These are phyloP conservation scores for Plasmodium fragile DNA, from an alignment of 169 alveolate genomes.

Conservation along the genomic window DNA sequence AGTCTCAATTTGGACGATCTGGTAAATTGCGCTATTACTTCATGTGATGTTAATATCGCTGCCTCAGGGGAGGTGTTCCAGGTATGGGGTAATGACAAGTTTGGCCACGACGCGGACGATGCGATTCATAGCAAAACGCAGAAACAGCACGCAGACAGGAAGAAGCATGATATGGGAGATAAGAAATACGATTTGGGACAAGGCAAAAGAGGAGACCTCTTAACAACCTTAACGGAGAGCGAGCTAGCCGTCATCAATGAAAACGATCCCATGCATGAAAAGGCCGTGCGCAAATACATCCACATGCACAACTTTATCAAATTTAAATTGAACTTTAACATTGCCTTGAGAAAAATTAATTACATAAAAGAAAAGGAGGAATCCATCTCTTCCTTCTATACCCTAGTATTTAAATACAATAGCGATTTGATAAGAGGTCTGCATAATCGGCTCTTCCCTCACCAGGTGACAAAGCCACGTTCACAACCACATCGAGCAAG, in stretches of 20 bases:
- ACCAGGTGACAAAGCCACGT: background rate
- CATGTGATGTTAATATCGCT: background rate
- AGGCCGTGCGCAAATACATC: slow-evolving; percentile 6
- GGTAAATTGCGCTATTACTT: background rate
- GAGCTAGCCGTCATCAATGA: slow-evolving; percentile 17
- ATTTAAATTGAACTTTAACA: slow-evolving; percentile 48
- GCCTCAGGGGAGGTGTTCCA: background rate
- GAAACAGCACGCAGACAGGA: background rate
- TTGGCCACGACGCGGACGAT: background rate
- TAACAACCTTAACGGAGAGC: background rate
- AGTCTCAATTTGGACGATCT: slow-evolving; percentile 10
- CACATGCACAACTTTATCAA: slow-evolving; percentile 20
- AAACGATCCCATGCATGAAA: slow-evolving; percentile 33
- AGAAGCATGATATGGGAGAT: background rate
- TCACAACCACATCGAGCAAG: background rate
- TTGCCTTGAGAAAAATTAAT: slow-evolving; percentile 49
- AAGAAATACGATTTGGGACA: background rate
- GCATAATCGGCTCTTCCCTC: slow-evolving; percentile 7
- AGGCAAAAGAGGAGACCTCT: background rate
- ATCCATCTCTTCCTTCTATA: slow-evolving; percentile 9
- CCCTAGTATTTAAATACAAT: slow-evolving; percentile 16
- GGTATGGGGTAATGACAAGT: background rate
- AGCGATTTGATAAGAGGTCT: slow-evolving; percentile 5
- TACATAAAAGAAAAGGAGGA: background rate
- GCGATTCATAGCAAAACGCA: background rate